Conservation (phyloP, 768 basidiomycete genomes). For the Mycena floridula region DNA sequence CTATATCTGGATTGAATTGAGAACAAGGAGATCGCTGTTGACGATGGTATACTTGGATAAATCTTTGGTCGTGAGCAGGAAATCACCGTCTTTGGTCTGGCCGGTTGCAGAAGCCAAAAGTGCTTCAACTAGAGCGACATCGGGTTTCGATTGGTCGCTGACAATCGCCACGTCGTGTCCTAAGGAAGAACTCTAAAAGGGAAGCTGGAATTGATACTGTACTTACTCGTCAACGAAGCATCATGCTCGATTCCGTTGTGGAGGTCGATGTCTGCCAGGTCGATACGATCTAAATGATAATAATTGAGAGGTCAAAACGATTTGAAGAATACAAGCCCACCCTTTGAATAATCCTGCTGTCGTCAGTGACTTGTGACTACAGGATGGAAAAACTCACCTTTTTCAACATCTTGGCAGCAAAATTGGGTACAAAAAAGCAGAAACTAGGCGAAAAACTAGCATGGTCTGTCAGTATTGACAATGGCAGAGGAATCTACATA, state of each 20-base stretch:
- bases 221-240: slow-evolving; percentile 53
- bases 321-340: too few species aligned
- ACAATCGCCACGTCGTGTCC: slow-evolving; percentile 45
- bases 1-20: too few species aligned
- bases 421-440: slow-evolving; percentile 59
- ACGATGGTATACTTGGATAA: too few species aligned
- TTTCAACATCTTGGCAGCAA: slow-evolving; percentile 49
- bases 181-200: slow-evolving; percentile 13
- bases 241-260: slow-evolving; percentile 79
- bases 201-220: slow-evolving; percentile 19
- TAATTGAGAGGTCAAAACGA: too few species aligned
- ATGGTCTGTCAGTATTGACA: not conserved
- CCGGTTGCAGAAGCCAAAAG: slow-evolving; percentile 56
- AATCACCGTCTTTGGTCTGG: slow-evolving; percentile 40
- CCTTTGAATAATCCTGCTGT: too few species aligned
- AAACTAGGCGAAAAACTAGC: too few species aligned
- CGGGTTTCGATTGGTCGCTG: slow-evolving; percentile 47
- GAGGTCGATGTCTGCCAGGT: slow-evolving; percentile 59
- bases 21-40: too few species aligned
- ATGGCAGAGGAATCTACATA: slow-evolving; percentile 48
- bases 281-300: too few species aligned
- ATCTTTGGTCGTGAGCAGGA: slow-evolving; percentile 50
- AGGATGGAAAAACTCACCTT: slow-evolving; percentile 15
- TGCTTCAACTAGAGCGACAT: slow-evolving; percentile 45
- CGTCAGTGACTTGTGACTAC: slow-evolving; percentile 31